phyloP scores from a whole-genome alignment of 208 protist genomes.

The Phytomonas serpens region DNA sequence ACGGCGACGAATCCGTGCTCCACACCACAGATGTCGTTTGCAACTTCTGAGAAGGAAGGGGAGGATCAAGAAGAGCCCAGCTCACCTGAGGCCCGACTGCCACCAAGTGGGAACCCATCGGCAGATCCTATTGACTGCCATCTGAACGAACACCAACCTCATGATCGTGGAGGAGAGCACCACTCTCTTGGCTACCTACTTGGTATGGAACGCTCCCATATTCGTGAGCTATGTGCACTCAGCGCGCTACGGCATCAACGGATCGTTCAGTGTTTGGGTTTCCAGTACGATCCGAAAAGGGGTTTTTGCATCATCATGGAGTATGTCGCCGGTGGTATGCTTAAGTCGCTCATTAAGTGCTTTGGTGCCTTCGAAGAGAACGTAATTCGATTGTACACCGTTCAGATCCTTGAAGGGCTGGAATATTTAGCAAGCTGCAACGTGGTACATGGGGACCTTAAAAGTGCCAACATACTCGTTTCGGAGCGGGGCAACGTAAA shows the following conservation, averaged over 20 bases:
- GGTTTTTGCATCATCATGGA: slow-evolving; percentile 83
- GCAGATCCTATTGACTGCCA: neutral
- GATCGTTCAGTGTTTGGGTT: slow-evolving; percentile 82
- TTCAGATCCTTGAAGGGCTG: slow-evolving; percentile 81
- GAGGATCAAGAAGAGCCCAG: neutral
- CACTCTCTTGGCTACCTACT: neutral
- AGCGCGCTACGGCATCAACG: slow-evolving; percentile 58
- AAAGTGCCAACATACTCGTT: slow-evolving; percentile 83
- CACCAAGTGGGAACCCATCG: neutral
- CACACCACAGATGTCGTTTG: neutral
- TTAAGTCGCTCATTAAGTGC: slow-evolving; percentile 72
- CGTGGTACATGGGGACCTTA: slow-evolving; percentile 83
- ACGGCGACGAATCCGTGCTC: neutral
- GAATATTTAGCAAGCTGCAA: slow-evolving; percentile 59
- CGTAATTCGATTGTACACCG: slow-evolving; percentile 73
- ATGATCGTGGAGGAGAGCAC: neutral
- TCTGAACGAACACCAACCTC: neutral
- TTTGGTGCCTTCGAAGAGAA: slow-evolving; percentile 84
- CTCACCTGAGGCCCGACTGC: neutral
- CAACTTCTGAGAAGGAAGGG: neutral
- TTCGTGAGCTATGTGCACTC: slow-evolving; percentile 74
- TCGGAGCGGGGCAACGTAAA: slow-evolving; percentile 75
- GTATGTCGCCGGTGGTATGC: slow-evolving; percentile 81
- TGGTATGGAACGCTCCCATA: slow-evolving; percentile 12
- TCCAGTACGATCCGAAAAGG: slow-evolving; percentile 31